Percentiles rank a stretch among this genome's conserved stretches.
Conservation (phyloP, 495 filamentous ascomycete species). For the Penicillium lividum region DNA sequence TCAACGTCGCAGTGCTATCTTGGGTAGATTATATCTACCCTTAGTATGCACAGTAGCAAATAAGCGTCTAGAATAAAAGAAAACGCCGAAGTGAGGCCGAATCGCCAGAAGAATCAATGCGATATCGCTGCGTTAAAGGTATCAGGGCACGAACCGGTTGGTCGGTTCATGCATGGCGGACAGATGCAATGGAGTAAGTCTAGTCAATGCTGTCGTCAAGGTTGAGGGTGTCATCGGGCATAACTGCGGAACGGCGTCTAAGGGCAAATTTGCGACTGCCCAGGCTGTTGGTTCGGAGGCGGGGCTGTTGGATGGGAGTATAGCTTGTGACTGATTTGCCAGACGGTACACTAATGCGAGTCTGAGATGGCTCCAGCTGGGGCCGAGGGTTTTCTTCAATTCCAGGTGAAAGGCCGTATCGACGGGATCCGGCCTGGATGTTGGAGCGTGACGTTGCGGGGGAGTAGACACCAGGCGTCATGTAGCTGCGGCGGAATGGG, state of each 20-base stretch:
- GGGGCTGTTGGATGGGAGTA: slow-evolving; percentile 43
- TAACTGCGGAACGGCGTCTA: slow-evolving; percentile 35
- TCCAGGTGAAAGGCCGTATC: slow-evolving; percentile 41
- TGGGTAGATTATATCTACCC: slow-evolving; percentile 5
- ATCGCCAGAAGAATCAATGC: slow-evolving; percentile 18
- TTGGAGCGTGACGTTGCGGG: slow-evolving; percentile 46
- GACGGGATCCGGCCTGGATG: slow-evolving; percentile 48
- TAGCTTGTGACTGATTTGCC: slow-evolving; percentile 44
- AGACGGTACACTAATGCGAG: slow-evolving; percentile 41
- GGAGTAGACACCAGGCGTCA: slow-evolving; percentile 37
- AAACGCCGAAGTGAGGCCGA: slow-evolving; percentile 35
- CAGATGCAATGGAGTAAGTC: slow-evolving; percentile 8
- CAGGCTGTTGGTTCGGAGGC: slow-evolving; percentile 43
- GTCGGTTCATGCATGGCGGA: slow-evolving; percentile 14
- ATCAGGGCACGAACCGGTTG: slow-evolving; percentile 19
- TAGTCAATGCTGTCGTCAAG: slow-evolving; percentile 43
- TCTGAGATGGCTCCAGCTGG: slow-evolving; percentile 32
- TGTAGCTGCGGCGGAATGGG: slow-evolving; percentile 45
- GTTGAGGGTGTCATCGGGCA: slow-evolving; percentile 31
- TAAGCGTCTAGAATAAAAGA: slow-evolving; percentile 19
- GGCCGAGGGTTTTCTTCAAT: slow-evolving; percentile 27
- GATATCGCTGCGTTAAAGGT: slow-evolving; percentile 35
- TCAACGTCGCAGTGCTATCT: neutral
- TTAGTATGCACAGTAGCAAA: slow-evolving; percentile 18
- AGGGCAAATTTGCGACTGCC: slow-evolving; percentile 42